Conservation (phyloP, 78 protist genomes). For the Dictyostelium firmibasis region DNA sequence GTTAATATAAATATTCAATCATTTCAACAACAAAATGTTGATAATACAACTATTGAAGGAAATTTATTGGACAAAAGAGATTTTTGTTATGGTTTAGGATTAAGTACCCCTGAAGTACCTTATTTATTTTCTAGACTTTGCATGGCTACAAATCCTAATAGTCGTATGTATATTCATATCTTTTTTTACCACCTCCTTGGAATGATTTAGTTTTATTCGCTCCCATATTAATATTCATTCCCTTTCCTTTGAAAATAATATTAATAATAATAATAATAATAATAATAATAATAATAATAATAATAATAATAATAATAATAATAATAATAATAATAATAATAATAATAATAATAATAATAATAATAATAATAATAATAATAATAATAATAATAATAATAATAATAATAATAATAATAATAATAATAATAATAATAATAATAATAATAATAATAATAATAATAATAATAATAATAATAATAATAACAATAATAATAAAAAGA, state of each 20-base stretch:
- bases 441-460: too few species aligned
- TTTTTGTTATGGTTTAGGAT: constrained; percentile 69
- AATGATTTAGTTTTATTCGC: too few species aligned
- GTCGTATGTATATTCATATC: background rate
- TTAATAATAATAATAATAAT: background rate
- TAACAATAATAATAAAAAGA: too few species aligned
- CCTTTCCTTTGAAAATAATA: background rate
- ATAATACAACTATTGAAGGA: background rate
- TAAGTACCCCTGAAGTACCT: constrained; percentile 38
- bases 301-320: too few species aligned
- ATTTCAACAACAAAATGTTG: background rate
- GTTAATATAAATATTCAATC: background rate
- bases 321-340: too few species aligned
- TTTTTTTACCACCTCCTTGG: too few species aligned
- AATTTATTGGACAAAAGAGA: constrained; percentile 12
- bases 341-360: too few species aligned
- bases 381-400: too few species aligned
- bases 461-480: too few species aligned
- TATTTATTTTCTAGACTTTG: constrained; percentile 26
- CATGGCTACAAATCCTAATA: background rate
- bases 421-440: too few species aligned
- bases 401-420: too few species aligned
- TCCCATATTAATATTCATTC: background rate
- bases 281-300: too few species aligned
- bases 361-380: background rate